These are phyloP conservation scores for Russula olivacea DNA, from an alignment of 768 basidiomycete genomes.

Conservation along the genomic window DNA sequence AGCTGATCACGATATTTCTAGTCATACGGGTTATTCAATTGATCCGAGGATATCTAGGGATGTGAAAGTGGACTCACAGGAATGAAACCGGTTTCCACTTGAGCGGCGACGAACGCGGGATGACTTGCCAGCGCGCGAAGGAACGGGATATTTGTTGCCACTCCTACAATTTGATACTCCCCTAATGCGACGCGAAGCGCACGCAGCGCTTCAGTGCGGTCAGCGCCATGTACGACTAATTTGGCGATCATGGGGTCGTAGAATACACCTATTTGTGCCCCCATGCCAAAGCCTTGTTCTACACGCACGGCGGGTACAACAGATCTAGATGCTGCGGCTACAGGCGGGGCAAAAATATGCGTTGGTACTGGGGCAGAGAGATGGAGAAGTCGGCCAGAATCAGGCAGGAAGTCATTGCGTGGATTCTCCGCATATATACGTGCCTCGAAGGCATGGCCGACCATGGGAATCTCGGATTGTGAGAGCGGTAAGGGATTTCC, in stretches of 20 bases:
- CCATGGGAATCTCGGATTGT: conserved; percentile 75
- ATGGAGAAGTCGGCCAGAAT: conserved; percentile 77
- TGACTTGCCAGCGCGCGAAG: conserved; percentile 73
- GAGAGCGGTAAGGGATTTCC: conserved; percentile 78
- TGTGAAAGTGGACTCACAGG: conserved; percentile 40
- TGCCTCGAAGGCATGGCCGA: conserved; percentile 92
- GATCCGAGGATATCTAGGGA: not conserved
- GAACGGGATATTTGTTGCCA: conserved; percentile 90
- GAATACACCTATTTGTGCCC: conserved; percentile 77
- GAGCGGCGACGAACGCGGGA: conserved; percentile 63
- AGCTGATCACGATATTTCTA: conserved; percentile 80
- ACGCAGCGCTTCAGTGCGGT: conserved; percentile 78
- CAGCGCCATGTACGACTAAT: conserved; percentile 80
- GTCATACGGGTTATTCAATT: not conserved
- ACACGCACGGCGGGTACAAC: conserved; percentile 68
- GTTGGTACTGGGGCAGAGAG: conserved; percentile 76
- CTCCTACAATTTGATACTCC: conserved; percentile 86
- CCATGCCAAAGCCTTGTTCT: conserved; percentile 82
- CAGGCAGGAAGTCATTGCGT: conserved; percentile 87
- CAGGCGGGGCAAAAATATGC: conserved; percentile 52
- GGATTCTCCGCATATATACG: conserved; percentile 96
- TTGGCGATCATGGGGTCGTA: conserved; percentile 94
- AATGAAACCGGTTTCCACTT: conserved; percentile 93
- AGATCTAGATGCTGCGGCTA: conserved; percentile 19
- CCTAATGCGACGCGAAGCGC: conserved; percentile 75